Percentiles rank a stretch among this genome's conserved stretches.
These are phyloP conservation scores for Mycena floridula DNA, from an alignment of 768 basidiomycete genomes.

Conservation along the genomic window DNA sequence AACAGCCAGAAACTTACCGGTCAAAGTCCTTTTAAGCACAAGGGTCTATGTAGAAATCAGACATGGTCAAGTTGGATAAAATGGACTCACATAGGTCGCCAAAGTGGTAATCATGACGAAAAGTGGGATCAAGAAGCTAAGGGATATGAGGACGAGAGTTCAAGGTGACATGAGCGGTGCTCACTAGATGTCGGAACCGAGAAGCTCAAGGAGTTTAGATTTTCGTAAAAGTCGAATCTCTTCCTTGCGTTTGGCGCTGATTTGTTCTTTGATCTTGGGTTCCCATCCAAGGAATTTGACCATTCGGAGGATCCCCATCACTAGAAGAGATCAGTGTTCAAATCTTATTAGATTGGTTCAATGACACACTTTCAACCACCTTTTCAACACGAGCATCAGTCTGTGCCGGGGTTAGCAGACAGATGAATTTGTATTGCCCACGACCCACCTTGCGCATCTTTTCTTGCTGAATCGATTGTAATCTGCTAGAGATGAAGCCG, in stretches of 20 bases:
- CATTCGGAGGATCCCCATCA: conserved; percentile 35
- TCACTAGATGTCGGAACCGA: conserved; percentile 35
- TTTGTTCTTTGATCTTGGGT: conserved; percentile 36
- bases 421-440: too few relatives aligned
- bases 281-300: conserved; percentile 48
- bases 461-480: conserved; percentile 26
- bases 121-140: conserved; percentile 38
- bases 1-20: background rate
- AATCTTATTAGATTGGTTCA: conserved; percentile 17
- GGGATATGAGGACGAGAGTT: background rate
- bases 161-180: conserved; percentile 8
- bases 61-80: background rate
- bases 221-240: conserved; percentile 38
- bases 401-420: conserved; percentile 2
- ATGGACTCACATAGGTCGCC: conserved; percentile 17
- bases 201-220: conserved; percentile 29
- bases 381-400: conserved; percentile 40
- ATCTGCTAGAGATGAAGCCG: conserved; percentile 29
- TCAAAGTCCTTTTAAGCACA: conserved; percentile 5
- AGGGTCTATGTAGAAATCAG: conserved; percentile 6
- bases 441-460: conserved; percentile 27
- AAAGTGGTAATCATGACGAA: conserved; percentile 45
- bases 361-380: conserved; percentile 35
- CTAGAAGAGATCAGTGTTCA: conserved; percentile 16
- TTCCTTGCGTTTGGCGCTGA: conserved; percentile 37